A percentile compares a stretch with the other conserved stretches of the same genome.
phyloP scores from a whole-genome alignment of 1,139 yeast genomes.

The Taphrina wiesneri region DNA sequence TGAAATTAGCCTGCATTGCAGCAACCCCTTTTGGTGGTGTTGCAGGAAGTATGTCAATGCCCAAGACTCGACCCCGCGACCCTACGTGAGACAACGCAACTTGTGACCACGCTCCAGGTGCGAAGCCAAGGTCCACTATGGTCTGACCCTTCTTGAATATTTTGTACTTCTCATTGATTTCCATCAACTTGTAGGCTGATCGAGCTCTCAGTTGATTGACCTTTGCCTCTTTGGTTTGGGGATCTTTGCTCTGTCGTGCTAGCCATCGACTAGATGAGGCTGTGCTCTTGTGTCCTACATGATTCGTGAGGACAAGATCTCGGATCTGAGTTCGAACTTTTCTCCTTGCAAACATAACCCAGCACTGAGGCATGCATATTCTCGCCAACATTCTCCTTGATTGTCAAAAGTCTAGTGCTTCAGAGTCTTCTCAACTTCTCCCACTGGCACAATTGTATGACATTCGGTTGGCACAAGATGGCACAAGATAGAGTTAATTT shows the following conservation, averaged over 20 bases:
- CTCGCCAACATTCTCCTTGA: no score
- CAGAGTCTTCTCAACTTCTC: no score
- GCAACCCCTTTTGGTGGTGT: slow-evolving; percentile 79
- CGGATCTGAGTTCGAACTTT: background rate
- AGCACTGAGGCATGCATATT: no score
- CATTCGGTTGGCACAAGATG: no score
- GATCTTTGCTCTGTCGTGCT: slow-evolving; percentile 65
- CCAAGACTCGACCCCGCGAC: slow-evolving; percentile 67
- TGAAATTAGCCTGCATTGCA: slow-evolving; percentile 81
- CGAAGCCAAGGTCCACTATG: slow-evolving; percentile 86
- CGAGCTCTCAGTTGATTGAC: slow-evolving; percentile 67
- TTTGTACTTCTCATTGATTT: slow-evolving; percentile 55
- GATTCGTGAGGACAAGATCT: background rate
- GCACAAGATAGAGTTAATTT: no score
- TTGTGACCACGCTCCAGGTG: slow-evolving; percentile 96
- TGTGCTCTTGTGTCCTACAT: slow-evolving; percentile 16
- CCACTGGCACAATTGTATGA: no score
- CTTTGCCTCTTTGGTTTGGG: slow-evolving; percentile 65
- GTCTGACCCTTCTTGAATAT: slow-evolving; percentile 60
- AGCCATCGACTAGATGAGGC: slow-evolving; percentile 74
- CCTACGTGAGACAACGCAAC: slow-evolving; percentile 65
- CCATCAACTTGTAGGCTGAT: slow-evolving; percentile 81
- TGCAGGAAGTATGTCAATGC: slow-evolving; percentile 79
- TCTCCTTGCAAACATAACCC: no score
- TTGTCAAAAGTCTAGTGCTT: no score